Conservation (phyloP, 306 rosid genomes). For the Acmispon strigosus region DNA sequence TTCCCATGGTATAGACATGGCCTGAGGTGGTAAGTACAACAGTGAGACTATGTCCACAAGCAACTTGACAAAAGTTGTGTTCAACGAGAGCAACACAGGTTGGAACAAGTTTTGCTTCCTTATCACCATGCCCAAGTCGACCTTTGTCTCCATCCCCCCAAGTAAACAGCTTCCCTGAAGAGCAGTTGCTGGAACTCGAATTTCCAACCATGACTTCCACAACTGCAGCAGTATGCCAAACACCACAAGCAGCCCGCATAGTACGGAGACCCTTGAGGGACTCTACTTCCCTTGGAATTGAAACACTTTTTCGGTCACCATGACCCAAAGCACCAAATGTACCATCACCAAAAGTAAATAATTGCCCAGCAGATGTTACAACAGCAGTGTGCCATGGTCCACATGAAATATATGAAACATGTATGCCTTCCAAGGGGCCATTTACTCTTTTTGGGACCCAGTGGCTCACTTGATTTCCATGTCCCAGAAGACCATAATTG, state of each 20-base stretch:
- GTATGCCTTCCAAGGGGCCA: slow-evolving; percentile 96
- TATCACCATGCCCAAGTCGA: slow-evolving; percentile 96
- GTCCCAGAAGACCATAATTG: slow-evolving; percentile 94
- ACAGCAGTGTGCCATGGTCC: slow-evolving; percentile 99
- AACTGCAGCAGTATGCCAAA: slow-evolving; percentile 99
- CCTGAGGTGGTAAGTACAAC: slow-evolving; percentile 89
- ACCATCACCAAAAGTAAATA: slow-evolving; percentile 97
- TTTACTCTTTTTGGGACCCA: slow-evolving; percentile 97
- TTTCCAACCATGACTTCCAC: slow-evolving; percentile 98
- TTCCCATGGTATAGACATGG: slow-evolving; percentile 91
- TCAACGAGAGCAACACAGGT: slow-evolving; percentile 96
- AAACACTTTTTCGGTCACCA: slow-evolving; percentile 71
- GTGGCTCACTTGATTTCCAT: slow-evolving; percentile 96
- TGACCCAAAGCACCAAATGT: slow-evolving; percentile 98
- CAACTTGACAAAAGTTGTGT: slow-evolving; percentile 84
- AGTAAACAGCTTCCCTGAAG: slow-evolving; percentile 94
- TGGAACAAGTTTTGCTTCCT: slow-evolving; percentile 95
- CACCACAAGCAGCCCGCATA: slow-evolving; percentile 96
- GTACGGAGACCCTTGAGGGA: slow-evolving; percentile 96
- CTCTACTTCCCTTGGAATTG: slow-evolving; percentile 93
- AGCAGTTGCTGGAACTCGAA: slow-evolving; percentile 85
- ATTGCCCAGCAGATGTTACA: slow-evolving; percentile 94
- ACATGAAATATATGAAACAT: slow-evolving; percentile 88
- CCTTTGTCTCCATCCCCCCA: slow-evolving; percentile 99
- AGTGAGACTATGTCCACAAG: slow-evolving; percentile 95